Evolutionary conservation across 345 rosid species (phyloP), one percentile per base, ranked within the genome.

Genomic region (Brassica juncea): DNA sequence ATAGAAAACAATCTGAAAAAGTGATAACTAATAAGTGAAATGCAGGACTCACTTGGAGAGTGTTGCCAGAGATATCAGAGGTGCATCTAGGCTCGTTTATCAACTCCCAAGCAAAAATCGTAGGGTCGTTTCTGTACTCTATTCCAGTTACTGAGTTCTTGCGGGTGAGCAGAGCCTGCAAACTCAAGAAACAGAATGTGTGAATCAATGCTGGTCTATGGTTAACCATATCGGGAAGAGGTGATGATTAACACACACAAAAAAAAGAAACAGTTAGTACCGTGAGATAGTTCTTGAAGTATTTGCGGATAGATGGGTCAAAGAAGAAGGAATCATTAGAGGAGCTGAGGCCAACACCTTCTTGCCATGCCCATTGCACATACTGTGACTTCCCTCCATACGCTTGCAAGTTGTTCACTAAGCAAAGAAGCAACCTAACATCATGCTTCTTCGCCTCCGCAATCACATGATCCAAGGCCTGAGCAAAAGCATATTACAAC

Each of bases 301-400:
- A 92, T 69, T 75, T 84, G 72, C 87, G 91, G 80, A 88, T 90
- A 80, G 93, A 90, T 42, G 96, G 95, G 58, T 90, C 97, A 69
- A 82, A 92, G 86, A 86, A 92, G 92, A 92, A 92, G 65, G 97
- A 90, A 85, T 92, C 97, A 68, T 92, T 92, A 2, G 89, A 88
- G 11, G 96, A 85, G 79, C 94, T 90, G 74, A 89, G 83, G 21
- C 92, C 97, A 80, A 89, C 80, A 34, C 97, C 96, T 80, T 92
- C 97, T 86, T 90, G 85, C 97, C 97, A 90, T 4, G 97, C 97
- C 96, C 97, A 92, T 64, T 89, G 85, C 73, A 92, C 96, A 84
- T 92, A 90, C 78, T 90, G 97, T 28, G 88, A 86, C 86, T 92
- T 92, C 35, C 96, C 97, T 42, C 97, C 97, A 28, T 85, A 90